A percentile compares a stretch with the other conserved stretches of the same genome.
phyloP scores from a whole-genome alignment of 345 rosid species.

The Combretum micranthum region DNA sequence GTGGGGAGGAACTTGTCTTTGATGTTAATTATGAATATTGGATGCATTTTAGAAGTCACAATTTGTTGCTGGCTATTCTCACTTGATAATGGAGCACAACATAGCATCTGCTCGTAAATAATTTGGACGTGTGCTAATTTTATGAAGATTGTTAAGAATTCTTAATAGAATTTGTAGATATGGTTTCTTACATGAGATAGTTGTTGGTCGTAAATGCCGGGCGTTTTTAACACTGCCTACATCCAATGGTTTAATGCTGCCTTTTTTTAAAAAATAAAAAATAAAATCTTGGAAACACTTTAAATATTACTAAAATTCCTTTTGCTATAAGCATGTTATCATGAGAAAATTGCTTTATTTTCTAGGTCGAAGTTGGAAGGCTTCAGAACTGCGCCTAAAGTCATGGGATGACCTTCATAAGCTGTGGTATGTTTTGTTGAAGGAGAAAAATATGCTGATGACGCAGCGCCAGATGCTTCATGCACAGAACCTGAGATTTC shows the following conservation, averaged over 20 bases:
- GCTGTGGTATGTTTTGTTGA: conserved; percentile 81
- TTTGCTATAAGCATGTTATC: background rate
- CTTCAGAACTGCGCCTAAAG: conserved; percentile 81
- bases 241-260: background rate
- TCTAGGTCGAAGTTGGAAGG: conserved; percentile 96
- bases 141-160: too few relatives aligned
- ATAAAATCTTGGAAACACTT: background rate
- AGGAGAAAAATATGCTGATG: conserved; percentile 98
- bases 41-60: too few relatives aligned
- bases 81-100: too few relatives aligned
- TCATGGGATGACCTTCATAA: conserved; percentile 92
- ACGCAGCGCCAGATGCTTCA: conserved; percentile 97
- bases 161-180: too few relatives aligned
- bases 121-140: too few relatives aligned
- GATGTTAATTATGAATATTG: too few relatives aligned
- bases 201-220: too few relatives aligned
- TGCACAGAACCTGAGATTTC: conserved; percentile 72
- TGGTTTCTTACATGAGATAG: too few relatives aligned
- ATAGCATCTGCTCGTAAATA: too few relatives aligned
- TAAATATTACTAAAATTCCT: background rate
- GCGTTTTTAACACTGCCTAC: too few relatives aligned
- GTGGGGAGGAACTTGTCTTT: too few relatives aligned
- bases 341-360: conserved; percentile 3
- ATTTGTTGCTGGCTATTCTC: too few relatives aligned
- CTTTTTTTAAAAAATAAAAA: background rate